These are phyloP conservation scores for Suillus cothurnatus DNA, from an alignment of 768 basidiomycete genomes.

Conservation along the genomic window DNA sequence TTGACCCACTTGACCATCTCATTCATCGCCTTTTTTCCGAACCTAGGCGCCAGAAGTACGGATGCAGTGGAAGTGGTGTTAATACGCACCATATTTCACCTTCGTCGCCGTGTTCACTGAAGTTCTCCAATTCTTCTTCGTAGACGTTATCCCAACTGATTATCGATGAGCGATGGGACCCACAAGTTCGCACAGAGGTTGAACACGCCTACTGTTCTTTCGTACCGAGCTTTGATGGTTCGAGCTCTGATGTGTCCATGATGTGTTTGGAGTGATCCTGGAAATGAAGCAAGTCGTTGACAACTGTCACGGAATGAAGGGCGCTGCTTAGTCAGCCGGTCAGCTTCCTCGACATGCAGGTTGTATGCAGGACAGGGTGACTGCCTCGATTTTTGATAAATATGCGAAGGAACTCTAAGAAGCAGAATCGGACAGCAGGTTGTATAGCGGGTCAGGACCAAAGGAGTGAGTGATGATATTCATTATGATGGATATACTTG, in stretches of 20 bases:
- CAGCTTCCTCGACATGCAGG: not conserved
- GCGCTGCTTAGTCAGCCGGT: slow-evolving; percentile 2
- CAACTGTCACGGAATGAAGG: not conserved
- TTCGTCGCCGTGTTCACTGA: slow-evolving; percentile 78
- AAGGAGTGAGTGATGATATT: slow-evolving; percentile 15
- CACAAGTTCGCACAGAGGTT: not conserved
- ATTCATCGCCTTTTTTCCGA: slow-evolving; percentile 71
- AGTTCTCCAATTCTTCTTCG: slow-evolving; percentile 67
- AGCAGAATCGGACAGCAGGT: not conserved
- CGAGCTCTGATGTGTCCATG: slow-evolving; percentile 49
- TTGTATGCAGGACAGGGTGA: not conserved
- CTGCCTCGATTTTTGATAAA: not conserved
- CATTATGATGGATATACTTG: slow-evolving; percentile 19
- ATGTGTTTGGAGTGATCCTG: slow-evolving; percentile 1
- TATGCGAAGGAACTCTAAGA: not conserved
- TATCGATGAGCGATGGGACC: slow-evolving; percentile 2
- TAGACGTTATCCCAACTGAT: slow-evolving; percentile 81
- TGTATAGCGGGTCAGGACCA: not conserved
- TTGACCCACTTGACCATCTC: slow-evolving; percentile 81
- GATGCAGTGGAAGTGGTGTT: not conserved
- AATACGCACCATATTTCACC: slow-evolving; percentile 77
- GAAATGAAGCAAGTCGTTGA: not conserved
- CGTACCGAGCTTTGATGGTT: slow-evolving; percentile 76
- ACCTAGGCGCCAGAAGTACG: slow-evolving; percentile 48
- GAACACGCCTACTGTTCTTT: slow-evolving; percentile 66